These are phyloP conservation scores for Neurospora sp. DNA, from an alignment of 495 filamentous ascomycete genomes.

Conservation along the genomic window DNA sequence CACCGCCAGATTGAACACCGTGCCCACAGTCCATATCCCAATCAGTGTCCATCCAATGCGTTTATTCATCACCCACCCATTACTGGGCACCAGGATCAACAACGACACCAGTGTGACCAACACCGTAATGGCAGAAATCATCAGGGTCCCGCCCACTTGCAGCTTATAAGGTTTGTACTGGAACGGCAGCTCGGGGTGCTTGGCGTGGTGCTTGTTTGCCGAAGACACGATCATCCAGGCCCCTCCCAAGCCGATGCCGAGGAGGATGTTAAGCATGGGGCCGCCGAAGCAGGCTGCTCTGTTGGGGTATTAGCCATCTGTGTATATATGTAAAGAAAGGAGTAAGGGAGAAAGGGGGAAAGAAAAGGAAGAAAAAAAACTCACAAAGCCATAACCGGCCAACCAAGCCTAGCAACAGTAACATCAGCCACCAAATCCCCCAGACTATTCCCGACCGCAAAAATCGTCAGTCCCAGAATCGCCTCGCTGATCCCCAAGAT, in stretches of 20 bases:
- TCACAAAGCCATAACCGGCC: slow-evolving; percentile 89
- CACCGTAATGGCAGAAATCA: slow-evolving; percentile 73
- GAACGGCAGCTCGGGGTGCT: slow-evolving; percentile 46
- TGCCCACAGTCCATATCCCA: slow-evolving; percentile 77
- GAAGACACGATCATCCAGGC: slow-evolving; percentile 67
- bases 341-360: background rate
- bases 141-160: slow-evolving; percentile 69
- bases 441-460: slow-evolving; percentile 91
- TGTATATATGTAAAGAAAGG: no score
- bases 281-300: slow-evolving; percentile 88
- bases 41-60: slow-evolving; percentile 76
- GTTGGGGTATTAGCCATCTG: background rate
- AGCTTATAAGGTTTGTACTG: slow-evolving; percentile 62
- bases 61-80: slow-evolving; percentile 82
- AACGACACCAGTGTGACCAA: slow-evolving; percentile 70
- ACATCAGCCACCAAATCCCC: slow-evolving; percentile 93
- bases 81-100: slow-evolving; percentile 71
- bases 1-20: slow-evolving; percentile 69
- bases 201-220: slow-evolving; percentile 41
- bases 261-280: slow-evolving; percentile 93
- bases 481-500: slow-evolving; percentile 92
- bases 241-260: slow-evolving; percentile 85
- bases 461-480: slow-evolving; percentile 89
- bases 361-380: slow-evolving; percentile 17
- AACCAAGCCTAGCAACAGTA: slow-evolving; percentile 85